phyloP scores from a whole-genome alignment of 257 asterid species.

The Solanum piurae region DNA sequence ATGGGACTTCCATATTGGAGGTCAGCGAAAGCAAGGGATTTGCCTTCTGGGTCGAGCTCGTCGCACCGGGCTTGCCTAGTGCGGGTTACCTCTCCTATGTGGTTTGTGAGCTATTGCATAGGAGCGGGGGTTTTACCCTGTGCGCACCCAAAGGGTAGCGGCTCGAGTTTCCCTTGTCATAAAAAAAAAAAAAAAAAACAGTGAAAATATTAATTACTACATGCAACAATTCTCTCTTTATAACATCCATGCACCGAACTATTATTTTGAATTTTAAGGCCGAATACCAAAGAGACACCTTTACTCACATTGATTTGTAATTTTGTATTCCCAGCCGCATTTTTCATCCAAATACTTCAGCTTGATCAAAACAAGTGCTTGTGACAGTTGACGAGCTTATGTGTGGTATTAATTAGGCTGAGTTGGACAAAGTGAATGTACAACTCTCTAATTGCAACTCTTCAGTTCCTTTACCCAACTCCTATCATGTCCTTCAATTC shows the following conservation, averaged over 20 bases:
- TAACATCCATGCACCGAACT: not conserved
- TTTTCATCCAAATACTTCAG: not conserved
- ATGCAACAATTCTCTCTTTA: not conserved
- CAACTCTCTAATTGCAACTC: not conserved
- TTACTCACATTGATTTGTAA: not conserved
- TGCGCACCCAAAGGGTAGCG: too few relatives aligned
- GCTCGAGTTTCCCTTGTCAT: too few relatives aligned
- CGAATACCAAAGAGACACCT: not conserved
- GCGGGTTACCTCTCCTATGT: too few relatives aligned
- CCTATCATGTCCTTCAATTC: not conserved
- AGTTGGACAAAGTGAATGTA: not conserved
- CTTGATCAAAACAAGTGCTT: not conserved
- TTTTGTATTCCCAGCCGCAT: not conserved
- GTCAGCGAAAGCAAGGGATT: too few relatives aligned
- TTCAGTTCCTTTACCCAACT: not conserved
- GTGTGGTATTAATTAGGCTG: not conserved
- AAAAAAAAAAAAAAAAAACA: not conserved
- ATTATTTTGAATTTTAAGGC: not conserved
- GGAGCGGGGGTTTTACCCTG: too few relatives aligned
- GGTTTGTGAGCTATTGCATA: too few relatives aligned
- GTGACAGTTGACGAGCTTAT: not conserved
- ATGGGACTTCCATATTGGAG: too few relatives aligned
- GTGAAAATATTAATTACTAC: not conserved
- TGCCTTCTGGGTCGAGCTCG: too few relatives aligned
- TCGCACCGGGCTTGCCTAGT: too few relatives aligned